These are phyloP conservation scores for Cupressus sempervirens DNA, from an alignment of 75 land plant genomes.

Conservation along the genomic window DNA sequence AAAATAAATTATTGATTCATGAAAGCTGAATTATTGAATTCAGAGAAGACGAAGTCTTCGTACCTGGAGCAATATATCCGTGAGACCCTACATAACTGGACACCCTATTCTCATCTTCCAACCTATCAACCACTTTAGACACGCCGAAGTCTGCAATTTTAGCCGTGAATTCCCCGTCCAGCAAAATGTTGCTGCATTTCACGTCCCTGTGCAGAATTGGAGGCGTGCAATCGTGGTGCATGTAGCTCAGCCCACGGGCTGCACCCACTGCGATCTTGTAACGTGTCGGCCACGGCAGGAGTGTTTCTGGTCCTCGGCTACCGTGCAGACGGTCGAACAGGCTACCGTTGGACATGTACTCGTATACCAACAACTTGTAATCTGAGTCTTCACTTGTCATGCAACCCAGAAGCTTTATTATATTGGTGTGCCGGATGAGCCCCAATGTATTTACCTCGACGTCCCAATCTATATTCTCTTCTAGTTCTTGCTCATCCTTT, in stretches of 20 bases:
- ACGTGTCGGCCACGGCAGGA: slow-evolving; percentile 32
- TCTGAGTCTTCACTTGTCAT: slow-evolving; percentile 16
- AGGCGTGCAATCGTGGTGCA: too few species aligned
- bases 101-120: background rate
- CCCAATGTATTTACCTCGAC: slow-evolving; percentile 42
- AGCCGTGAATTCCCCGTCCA: too few species aligned
- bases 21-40: too few species aligned
- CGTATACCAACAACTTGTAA: slow-evolving; percentile 43
- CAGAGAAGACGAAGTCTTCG: too few species aligned
- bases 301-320: background rate
- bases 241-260: too few species aligned
- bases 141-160: slow-evolving; percentile 20
- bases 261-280: slow-evolving; percentile 8
- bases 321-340: slow-evolving; percentile 18
- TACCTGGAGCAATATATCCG: too few species aligned
- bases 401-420: slow-evolving; percentile 47
- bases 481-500: background rate
- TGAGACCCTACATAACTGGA: background rate
- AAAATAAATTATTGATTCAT: background rate
- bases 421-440: slow-evolving; percentile 39
- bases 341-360: slow-evolving; percentile 48
- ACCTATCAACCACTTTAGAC: slow-evolving; percentile 18
- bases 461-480: background rate
- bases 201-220: slow-evolving; percentile 52
- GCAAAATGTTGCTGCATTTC: slow-evolving; percentile 35